Percentiles rank a stretch among this genome's conserved stretches.
Evolutionary conservation across 495 filamentous ascomycete species (phyloP).

Genomic region (Daldinia bambusicola): DNA sequence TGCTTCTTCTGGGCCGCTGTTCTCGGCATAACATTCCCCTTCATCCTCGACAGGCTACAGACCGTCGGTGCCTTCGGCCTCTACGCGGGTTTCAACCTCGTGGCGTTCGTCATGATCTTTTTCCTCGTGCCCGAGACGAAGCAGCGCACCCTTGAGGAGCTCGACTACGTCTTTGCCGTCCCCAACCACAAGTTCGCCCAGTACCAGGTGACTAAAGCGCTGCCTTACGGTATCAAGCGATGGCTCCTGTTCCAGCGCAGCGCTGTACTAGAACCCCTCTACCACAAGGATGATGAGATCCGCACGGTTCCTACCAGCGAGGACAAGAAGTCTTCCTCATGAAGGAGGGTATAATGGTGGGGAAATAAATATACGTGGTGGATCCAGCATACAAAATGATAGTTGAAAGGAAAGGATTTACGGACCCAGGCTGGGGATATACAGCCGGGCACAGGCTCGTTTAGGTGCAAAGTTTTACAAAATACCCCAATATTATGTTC

Average conservation of each 20-base stretch:
- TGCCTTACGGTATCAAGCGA: slow-evolving; percentile 76
- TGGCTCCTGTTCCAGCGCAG: slow-evolving; percentile 69
- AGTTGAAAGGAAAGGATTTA: slow-evolving; percentile 13
- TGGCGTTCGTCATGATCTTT: slow-evolving; percentile 74
- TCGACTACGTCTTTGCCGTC: slow-evolving; percentile 86
- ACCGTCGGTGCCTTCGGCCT: slow-evolving; percentile 67
- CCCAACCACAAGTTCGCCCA: slow-evolving; percentile 68
- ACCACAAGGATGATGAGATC: slow-evolving; percentile 54
- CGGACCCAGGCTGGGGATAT: slow-evolving; percentile 1
- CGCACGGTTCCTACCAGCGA: background rate
- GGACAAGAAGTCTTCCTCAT: slow-evolving; percentile 4
- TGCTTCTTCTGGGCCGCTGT: slow-evolving; percentile 74
- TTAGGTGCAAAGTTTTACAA: slow-evolving; percentile 29
- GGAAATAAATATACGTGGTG: background rate
- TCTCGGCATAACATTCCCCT: slow-evolving; percentile 72
- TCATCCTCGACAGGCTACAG: slow-evolving; percentile 64
- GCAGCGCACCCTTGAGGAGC: slow-evolving; percentile 76
- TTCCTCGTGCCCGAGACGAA: slow-evolving; percentile 75
- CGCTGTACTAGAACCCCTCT: slow-evolving; percentile 69
- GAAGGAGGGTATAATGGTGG: background rate
- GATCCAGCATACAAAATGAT: background rate
- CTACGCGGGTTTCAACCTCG: slow-evolving; percentile 70
- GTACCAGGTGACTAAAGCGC: slow-evolving; percentile 70
- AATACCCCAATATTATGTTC: slow-evolving; percentile 34
- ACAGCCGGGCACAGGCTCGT: slow-evolving; percentile 27